Conservation (phyloP, 2,329 filamentous ascomycete species). For the Colletotrichum somersetense region DNA sequence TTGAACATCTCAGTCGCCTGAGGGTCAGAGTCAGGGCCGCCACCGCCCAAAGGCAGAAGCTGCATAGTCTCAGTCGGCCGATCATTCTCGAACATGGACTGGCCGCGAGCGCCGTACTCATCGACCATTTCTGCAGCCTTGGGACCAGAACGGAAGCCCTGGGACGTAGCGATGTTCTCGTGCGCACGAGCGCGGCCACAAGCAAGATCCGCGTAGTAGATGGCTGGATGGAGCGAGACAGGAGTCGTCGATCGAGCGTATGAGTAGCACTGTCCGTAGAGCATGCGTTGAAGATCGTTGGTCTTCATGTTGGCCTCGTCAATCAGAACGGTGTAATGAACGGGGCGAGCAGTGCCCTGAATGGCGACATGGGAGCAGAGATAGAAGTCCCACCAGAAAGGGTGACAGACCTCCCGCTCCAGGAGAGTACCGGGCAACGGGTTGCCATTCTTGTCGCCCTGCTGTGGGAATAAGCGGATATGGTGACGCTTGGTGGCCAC, state of each 20-base stretch:
- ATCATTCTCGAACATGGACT: constrained; percentile 34
- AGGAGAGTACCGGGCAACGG: constrained; percentile 88
- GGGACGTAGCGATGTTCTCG: constrained; percentile 64
- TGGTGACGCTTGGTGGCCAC: constrained; percentile 95
- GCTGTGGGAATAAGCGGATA: constrained; percentile 82
- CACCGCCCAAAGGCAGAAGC: constrained; percentile 44
- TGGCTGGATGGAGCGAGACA: constrained; percentile 87
- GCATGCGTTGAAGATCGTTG: constrained; percentile 83
- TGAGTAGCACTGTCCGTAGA: constrained; percentile 95
- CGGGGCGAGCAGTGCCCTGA: constrained; percentile 92
- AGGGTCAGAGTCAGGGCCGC: constrained; percentile 41
- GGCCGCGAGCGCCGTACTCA: constrained; percentile 57
- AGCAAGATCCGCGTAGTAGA: constrained; percentile 96
- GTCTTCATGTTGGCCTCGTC: constrained; percentile 80
- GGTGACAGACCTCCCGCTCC: constrained; percentile 90
- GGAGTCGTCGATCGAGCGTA: constrained; percentile 93
- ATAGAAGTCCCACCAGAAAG: constrained; percentile 91
- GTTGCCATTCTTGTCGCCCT: constrained; percentile 82
- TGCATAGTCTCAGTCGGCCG: constrained; percentile 38
- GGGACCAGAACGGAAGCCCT: constrained; percentile 58
- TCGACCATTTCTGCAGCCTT: constrained; percentile 58
- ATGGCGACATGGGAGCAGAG: constrained; percentile 77
- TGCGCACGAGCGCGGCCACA: constrained; percentile 84
- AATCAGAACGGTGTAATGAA: constrained; percentile 89
- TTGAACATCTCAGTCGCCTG: constrained; percentile 47